These are phyloP conservation scores for Fonsecaea multimorphosa DNA, from an alignment of 2,329 filamentous ascomycete genomes.

Conservation along the genomic window DNA sequence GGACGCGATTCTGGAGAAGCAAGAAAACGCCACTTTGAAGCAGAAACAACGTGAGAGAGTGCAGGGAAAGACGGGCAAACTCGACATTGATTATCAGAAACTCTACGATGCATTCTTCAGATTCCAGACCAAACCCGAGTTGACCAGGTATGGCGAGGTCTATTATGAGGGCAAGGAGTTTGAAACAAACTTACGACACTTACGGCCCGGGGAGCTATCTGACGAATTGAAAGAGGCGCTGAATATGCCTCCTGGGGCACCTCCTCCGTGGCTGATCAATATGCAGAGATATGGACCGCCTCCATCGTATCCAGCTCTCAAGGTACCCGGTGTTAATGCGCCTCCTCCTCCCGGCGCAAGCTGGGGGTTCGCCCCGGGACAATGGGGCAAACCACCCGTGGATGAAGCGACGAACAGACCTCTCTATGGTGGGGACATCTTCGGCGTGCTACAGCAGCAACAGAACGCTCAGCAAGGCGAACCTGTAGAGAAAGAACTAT, in stretches of 20 bases:
- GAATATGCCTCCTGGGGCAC: slow-evolving; percentile 89
- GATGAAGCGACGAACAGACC: slow-evolving; percentile 86
- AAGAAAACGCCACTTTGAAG: slow-evolving; percentile 87
- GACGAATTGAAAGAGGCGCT: slow-evolving; percentile 90
- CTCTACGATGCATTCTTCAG: slow-evolving; percentile 98
- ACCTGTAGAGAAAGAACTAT: slow-evolving; percentile 82
- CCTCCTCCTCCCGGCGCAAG: slow-evolving; percentile 85
- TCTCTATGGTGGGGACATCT: slow-evolving; percentile 92
- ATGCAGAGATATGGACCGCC: slow-evolving; percentile 93
- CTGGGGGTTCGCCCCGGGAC: slow-evolving; percentile 95
- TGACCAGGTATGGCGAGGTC: slow-evolving; percentile 96
- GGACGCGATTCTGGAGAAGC: slow-evolving; percentile 93
- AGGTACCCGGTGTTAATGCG: slow-evolving; percentile 91
- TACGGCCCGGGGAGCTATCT: slow-evolving; percentile 86
- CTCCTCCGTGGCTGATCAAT: slow-evolving; percentile 96
- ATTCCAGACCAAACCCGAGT: slow-evolving; percentile 92
- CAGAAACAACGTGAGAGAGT: slow-evolving; percentile 96
- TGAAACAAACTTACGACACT: slow-evolving; percentile 89
- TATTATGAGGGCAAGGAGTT: slow-evolving; percentile 99
- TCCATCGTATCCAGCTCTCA: slow-evolving; percentile 92
- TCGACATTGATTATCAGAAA: slow-evolving; percentile 98
- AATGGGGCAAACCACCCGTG: slow-evolving; percentile 93
- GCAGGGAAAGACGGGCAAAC: slow-evolving; percentile 91
- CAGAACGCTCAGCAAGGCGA: slow-evolving; percentile 71
- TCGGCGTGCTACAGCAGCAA: slow-evolving; percentile 73